Percentiles rank a stretch among this genome's conserved stretches.
Conservation (phyloP, 2,329 filamentous ascomycete species). For the Fusarium pseudocircinatum region DNA sequence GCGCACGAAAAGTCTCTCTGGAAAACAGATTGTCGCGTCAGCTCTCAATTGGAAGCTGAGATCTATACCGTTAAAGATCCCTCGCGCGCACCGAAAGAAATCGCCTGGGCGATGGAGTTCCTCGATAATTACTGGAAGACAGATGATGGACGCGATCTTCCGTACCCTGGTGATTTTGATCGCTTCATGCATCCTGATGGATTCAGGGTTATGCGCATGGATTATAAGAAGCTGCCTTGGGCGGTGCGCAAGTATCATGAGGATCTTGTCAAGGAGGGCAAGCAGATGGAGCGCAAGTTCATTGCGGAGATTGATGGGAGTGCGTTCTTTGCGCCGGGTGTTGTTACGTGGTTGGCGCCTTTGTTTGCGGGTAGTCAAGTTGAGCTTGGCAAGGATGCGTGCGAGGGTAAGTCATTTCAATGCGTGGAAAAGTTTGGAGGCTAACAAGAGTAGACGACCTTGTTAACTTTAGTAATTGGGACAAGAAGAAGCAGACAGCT, state of each 20-base stretch:
- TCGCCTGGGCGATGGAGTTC: slow-evolving; percentile 22
- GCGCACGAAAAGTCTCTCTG: background rate
- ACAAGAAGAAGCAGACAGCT: background rate
- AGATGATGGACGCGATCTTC: slow-evolving; percentile 17
- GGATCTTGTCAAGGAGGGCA: slow-evolving; percentile 10
- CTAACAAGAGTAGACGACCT: slow-evolving; percentile 7
- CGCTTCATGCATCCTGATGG: slow-evolving; percentile 23
- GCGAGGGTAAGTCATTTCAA: background rate
- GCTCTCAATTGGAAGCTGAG: slow-evolving; percentile 10
- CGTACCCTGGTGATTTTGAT: slow-evolving; percentile 25
- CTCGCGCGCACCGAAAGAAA: slow-evolving; percentile 1
- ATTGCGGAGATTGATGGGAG: slow-evolving; percentile 23
- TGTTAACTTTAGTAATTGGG: slow-evolving; percentile 13
- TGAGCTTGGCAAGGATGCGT: slow-evolving; percentile 10
- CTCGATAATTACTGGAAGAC: slow-evolving; percentile 28
- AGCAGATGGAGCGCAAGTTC: slow-evolving; percentile 19
- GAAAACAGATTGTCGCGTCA: slow-evolving; percentile 16
- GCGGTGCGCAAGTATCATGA: slow-evolving; percentile 25
- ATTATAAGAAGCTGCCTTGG: slow-evolving; percentile 25
- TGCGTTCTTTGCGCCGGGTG: slow-evolving; percentile 29
- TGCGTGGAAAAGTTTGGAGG: fast-evolving
- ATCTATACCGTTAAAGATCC: slow-evolving; percentile 17
- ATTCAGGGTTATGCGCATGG: slow-evolving; percentile 14
- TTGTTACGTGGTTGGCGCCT: slow-evolving; percentile 22
- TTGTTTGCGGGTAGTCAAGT: slow-evolving; percentile 22